Base-by-base conservation (phyloP, 78 protist genomes). In the Chrysochromulina parva region DNA sequence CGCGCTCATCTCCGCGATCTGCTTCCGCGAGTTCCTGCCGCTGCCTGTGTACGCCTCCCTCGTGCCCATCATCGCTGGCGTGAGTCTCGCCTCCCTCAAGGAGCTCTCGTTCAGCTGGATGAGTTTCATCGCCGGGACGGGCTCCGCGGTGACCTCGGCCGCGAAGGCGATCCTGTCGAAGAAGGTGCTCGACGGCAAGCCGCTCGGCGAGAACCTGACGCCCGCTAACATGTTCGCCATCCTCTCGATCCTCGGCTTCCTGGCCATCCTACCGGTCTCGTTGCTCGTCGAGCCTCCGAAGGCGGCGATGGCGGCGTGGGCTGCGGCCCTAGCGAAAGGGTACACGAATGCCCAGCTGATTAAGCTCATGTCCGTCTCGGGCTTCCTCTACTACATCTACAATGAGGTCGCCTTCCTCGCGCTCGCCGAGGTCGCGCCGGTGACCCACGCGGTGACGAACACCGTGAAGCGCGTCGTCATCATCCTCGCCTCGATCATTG, bases 361-460 rank as follows among this genome's bases (percentile, higher is more conserved):
- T n/a, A 55, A 58, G 28, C 84, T 50, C 28, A 48, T 74, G 53
- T 3, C 17, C 57, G 58, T 74, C 48, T 55, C 47, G 1, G 84
- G 84, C 10, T 9, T 74, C 58, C 50, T 50, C 84, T 74, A 50
- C 84, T 74, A 74, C 57, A 4, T 16, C 24, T 74, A 74, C 84
- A 74, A 74, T 58, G 84, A 74, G 84, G 87, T 62, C 17, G 73
- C 90, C 57, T 87, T 67, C 90, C 1, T 87, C 60, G 60, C 90
- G 58, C 90, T 87, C 54, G 60, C 3, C 52, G 11, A 24, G 38
- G 73, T 84, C 55, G 3, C 67, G 24, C 90, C 90, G n/a, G 26
- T 87, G 67, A 87, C 90, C 26, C 90, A 87, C 82, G 6, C 90
- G 57, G 53, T 87, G 53, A 82, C 53, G 4, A 87, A 87, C 81